phyloP scores from a whole-genome alignment of 345 rosid species.

The Carallia pectinifolia region DNA sequence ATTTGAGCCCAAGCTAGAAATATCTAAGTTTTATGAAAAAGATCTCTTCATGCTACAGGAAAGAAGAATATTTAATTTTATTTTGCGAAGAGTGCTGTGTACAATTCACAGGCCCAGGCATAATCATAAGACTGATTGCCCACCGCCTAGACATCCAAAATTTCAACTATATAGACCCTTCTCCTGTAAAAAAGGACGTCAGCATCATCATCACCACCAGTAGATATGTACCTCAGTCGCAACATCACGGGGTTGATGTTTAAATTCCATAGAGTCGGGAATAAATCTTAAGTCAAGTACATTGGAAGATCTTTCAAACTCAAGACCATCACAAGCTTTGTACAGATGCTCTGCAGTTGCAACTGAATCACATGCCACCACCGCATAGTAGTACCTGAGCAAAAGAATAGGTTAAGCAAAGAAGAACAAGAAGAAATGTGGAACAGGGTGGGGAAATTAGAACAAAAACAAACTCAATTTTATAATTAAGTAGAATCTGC shows the following conservation, averaged over 20 bases:
- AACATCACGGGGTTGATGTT: slow-evolving; percentile 81
- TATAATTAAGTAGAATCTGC: no score
- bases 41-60: no score
- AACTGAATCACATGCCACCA: slow-evolving; percentile 79
- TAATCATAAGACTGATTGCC: no score
- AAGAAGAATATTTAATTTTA: no score
- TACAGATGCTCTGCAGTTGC: slow-evolving; percentile 85
- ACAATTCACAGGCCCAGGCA: no score
- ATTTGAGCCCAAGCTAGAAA: no score
- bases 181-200: neutral
- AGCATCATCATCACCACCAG: neutral
- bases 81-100: no score
- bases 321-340: slow-evolving; percentile 78
- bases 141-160: no score
- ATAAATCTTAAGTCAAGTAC: slow-evolving; percentile 89
- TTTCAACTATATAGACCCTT: no score
- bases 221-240: slow-evolving; percentile 67
- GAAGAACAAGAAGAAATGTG: neutral
- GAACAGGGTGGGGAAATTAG: neutral
- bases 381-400: slow-evolving; percentile 75
- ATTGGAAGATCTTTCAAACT: slow-evolving; percentile 90
- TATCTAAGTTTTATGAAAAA: no score
- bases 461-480: neutral
- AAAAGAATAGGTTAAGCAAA: neutral
- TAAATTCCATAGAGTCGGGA: slow-evolving; percentile 89